Conservation (phyloP, 257 asterid genomes). For the Petrea volubilis region DNA sequence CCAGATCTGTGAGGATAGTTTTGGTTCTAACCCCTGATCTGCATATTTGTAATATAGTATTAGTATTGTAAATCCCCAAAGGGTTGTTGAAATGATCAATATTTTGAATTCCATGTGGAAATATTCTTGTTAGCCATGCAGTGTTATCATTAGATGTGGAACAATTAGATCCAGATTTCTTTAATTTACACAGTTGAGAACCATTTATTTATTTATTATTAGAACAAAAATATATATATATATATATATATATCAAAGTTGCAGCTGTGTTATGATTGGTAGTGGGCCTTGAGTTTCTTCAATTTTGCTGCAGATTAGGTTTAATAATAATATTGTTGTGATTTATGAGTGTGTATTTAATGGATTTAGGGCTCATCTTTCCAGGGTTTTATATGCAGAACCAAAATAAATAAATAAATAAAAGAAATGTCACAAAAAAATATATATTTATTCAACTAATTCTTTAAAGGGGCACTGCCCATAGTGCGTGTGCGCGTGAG, state of each 20-base stretch:
- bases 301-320: conserved; percentile 25
- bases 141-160: conserved; percentile 37
- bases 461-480: no score
- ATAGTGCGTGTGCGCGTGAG: conserved; percentile 31
- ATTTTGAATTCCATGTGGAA: conserved; percentile 48
- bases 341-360: background rate
- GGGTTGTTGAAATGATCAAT: conserved; percentile 25
- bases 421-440: no score
- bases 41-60: conserved; percentile 45
- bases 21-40: conserved; percentile 46
- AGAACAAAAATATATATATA: conserved; percentile 6
- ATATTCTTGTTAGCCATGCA: conserved; percentile 50
- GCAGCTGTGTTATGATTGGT: conserved; percentile 39
- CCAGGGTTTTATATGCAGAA: conserved; percentile 9
- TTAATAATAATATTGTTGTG: background rate
- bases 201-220: conserved; percentile 10
- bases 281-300: conserved; percentile 22
- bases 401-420: no score
- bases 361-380: conserved; percentile 13
- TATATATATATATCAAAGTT: conserved; percentile 27
- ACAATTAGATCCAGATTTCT: conserved; percentile 49
- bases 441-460: no score
- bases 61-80: conserved; percentile 46
- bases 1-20: conserved; percentile 48
- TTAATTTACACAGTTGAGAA: background rate